Base-by-base conservation (phyloP, 495 filamentous ascomycete genomes). In the Bacidia gigantensis region DNA sequence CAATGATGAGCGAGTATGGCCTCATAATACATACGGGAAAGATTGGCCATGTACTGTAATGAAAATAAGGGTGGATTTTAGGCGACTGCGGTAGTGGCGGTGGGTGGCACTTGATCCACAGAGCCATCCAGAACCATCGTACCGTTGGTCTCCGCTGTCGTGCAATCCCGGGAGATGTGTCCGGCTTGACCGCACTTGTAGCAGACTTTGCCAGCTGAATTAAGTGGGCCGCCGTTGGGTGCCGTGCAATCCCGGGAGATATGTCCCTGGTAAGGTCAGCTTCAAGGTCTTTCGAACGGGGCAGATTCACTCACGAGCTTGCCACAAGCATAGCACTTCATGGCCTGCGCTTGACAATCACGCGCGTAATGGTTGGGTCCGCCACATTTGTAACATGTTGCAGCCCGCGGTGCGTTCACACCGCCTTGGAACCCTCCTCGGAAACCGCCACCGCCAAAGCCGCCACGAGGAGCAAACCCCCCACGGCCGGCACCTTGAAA, bases 281-380 rank as follows among this genome's bases (percentile, higher is more conserved):
- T 32, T 42, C 11, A 18, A 44, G 17, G 14, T 48, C 3, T 5
- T 17, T 17, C 41, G 5, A 26, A 44, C 26, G 24, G 39, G 25
- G 53, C 23, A 61, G 42, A 43, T 40, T 26, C 47, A 63, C 71
- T 62, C 52, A 74, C 72, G 47, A 95, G 79, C 72, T 98, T 98
- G 65, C 93, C 93, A 67, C 93, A 99, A 57, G 93, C 90, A 67
- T 97, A 99, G 78, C 93, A 99, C 71, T 99, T 99, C 89, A 95
- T 95, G 50, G 90, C 89, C 72, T 97, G 93, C 56, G 92, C 92
- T 72, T 99, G 93, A 75, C 93, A 99, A 67, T 99, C 93, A 55
- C 93, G 85, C 47, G 93, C 92, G 62, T 87, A 99, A 69, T 99
- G 93, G 74, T 99, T 99, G 45, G 92, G 93, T 11, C 92, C 92